These are phyloP conservation scores for Oligophagozyma castellii DNA, from an alignment of 1,139 yeast genomes.

Conservation along the genomic window DNA sequence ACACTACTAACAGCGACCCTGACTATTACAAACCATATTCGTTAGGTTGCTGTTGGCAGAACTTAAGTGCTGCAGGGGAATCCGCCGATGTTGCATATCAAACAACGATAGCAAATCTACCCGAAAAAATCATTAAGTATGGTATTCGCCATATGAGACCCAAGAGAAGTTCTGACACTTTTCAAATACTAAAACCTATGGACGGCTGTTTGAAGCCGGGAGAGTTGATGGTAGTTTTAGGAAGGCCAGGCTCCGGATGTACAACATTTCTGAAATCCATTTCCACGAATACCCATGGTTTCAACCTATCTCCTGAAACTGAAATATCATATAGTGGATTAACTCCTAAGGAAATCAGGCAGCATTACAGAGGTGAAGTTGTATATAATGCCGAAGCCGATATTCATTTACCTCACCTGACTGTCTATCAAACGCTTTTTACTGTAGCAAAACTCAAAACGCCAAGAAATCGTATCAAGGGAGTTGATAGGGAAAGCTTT, in stretches of 20 bases:
- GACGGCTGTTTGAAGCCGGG: slow-evolving; percentile 56
- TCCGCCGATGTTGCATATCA: slow-evolving; percentile 72
- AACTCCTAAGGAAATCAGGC: slow-evolving; percentile 30
- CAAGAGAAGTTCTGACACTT: slow-evolving; percentile 14
- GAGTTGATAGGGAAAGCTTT: slow-evolving; percentile 26
- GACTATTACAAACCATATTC: slow-evolving; percentile 47
- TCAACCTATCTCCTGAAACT: slow-evolving; percentile 32
- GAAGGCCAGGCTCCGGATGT: slow-evolving; percentile 76
- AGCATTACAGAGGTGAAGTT: slow-evolving; percentile 43
- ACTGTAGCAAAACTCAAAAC: slow-evolving; percentile 20
- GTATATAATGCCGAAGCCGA: slow-evolving; percentile 36
- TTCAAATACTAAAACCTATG: slow-evolving; percentile 50
- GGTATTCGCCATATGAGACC: slow-evolving; percentile 13
- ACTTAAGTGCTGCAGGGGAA: slow-evolving; percentile 56
- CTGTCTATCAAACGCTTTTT: slow-evolving; percentile 32
- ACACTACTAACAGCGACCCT: slow-evolving; percentile 39
- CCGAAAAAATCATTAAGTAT: slow-evolving; percentile 14
- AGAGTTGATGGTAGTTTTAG: slow-evolving; percentile 57
- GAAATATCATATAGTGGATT: slow-evolving; percentile 32
- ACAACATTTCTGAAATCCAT: slow-evolving; percentile 58
- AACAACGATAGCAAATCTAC: slow-evolving; percentile 46
- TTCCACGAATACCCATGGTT: slow-evolving; percentile 56
- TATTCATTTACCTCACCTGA: slow-evolving; percentile 34
- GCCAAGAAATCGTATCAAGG: slow-evolving; percentile 27
- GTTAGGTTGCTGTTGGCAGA: slow-evolving; percentile 52